These are phyloP conservation scores for Solanum neorickii DNA, from an alignment of 257 asterid genomes.

Conservation along the genomic window DNA sequence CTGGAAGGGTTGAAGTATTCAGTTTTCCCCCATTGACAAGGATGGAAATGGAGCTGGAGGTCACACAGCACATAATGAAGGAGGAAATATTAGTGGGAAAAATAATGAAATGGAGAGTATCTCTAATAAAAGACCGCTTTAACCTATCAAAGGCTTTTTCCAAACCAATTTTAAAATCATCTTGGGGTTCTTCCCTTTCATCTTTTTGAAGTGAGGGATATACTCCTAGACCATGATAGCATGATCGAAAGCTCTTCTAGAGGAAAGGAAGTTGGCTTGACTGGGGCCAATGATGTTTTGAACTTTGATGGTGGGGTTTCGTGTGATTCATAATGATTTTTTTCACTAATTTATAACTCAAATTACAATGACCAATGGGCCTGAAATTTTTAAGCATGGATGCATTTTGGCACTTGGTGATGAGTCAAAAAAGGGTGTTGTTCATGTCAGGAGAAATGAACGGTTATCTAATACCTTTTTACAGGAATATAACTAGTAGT, in stretches of 20 bases:
- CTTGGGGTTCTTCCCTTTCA: background rate
- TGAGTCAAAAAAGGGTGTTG: background rate
- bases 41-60: background rate
- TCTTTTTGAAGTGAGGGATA: background rate
- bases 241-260: background rate
- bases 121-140: no score
- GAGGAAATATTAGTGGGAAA: background rate
- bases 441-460: background rate
- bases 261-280: background rate
- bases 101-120: background rate
- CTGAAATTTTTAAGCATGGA: background rate
- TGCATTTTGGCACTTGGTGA: background rate
- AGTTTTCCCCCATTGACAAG: background rate
- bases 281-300: background rate
- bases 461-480: background rate
- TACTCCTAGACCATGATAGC: background rate
- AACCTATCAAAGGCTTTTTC: background rate
- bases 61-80: background rate
- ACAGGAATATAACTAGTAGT: background rate
- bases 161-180: background rate
- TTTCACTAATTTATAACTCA: background rate
- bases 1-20: background rate
- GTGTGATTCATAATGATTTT: background rate
- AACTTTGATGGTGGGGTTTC: background rate
- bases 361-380: background rate